Base-by-base conservation (phyloP, 1,284 basidiomycete genomes). In the Laetiporus sulphureus region DNA sequence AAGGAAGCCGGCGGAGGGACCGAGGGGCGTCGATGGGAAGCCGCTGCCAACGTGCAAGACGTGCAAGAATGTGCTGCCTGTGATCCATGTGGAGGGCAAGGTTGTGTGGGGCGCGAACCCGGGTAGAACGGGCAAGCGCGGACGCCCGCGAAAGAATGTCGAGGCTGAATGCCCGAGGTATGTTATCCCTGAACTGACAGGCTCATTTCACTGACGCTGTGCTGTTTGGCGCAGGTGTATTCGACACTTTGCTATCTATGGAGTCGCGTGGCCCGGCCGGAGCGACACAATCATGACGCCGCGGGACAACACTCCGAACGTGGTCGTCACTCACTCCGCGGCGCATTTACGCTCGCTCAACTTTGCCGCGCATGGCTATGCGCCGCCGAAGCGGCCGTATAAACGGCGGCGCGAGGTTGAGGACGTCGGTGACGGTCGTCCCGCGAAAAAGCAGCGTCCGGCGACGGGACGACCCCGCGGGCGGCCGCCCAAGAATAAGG, bases 221-320 rank as follows among this genome's bases (percentile, higher is more conserved):
- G 5, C 15, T 6, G 19, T 30, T 5, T 27, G 4, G 24, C 7
- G n/a, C 20, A 88, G 84, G 45, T 88, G 84, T 56, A 71, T 87
- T 61, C 79, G 84, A 15, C 84, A 88, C 58, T 73, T 69, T 49
- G 83, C 79, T 13, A 89, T 89, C 44, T 89, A 87, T 60, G 69
- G 66, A 4, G 66, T 71, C 37, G 60, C 71, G 3, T 89, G 86
- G 86, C 84, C 84, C 15, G 67, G 69, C 36, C 80, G 84, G 40
- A 61, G 65, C 13, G 72, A 75, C 45, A 77, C 75, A 2, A 48
- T 71, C 7, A 68, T 71, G 10, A 75, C 74, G 5, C 77, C 77
- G 32, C 68, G 72, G 30, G 73, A 77, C 40, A 46, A 48, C 20
- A 40, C 49, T 27, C 52, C 47, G 32, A 66, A 64, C 21, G 70